Conservation (phyloP, 257 asterid genomes). For the Ballota nigra region DNA sequence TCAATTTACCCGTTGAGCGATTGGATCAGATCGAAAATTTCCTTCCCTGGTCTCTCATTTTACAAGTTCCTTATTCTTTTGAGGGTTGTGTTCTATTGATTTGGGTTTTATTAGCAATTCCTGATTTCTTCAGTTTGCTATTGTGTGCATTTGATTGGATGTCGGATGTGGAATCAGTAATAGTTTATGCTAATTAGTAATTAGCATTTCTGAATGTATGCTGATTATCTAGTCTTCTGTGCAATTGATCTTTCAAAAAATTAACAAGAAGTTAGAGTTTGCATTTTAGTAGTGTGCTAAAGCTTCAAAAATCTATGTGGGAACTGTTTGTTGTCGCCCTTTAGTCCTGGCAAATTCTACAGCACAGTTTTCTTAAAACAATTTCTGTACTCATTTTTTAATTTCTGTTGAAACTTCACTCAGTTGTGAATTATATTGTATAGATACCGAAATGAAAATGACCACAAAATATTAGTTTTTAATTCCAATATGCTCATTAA, state of each 20-base stretch:
- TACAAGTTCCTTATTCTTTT: background rate
- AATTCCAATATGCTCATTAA: background rate
- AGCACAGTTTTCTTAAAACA: background rate
- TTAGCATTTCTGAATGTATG: background rate
- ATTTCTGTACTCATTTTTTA: background rate
- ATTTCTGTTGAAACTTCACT: background rate
- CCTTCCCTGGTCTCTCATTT: background rate
- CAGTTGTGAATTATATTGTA: background rate
- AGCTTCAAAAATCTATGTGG: background rate
- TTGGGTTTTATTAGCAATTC: background rate
- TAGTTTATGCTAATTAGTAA: background rate
- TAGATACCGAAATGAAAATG: background rate
- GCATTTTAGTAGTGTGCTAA: background rate
- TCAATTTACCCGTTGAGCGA: slow-evolving; percentile 4
- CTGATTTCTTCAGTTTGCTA: background rate
- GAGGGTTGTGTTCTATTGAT: background rate
- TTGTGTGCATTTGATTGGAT: background rate
- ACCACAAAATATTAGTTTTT: background rate
- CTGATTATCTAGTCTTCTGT: background rate
- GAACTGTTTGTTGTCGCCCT: too few relatives aligned
- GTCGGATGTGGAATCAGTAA: slow-evolving; percentile 12
- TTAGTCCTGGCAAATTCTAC: background rate
- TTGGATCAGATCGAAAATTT: slow-evolving; percentile 28
- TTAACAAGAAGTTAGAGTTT: too few relatives aligned
- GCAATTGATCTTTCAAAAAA: too few relatives aligned